Evolutionary conservation across 192 early-diverging fungal genomes (phyloP).

Genomic region (Glomus cerebriforme): DNA sequence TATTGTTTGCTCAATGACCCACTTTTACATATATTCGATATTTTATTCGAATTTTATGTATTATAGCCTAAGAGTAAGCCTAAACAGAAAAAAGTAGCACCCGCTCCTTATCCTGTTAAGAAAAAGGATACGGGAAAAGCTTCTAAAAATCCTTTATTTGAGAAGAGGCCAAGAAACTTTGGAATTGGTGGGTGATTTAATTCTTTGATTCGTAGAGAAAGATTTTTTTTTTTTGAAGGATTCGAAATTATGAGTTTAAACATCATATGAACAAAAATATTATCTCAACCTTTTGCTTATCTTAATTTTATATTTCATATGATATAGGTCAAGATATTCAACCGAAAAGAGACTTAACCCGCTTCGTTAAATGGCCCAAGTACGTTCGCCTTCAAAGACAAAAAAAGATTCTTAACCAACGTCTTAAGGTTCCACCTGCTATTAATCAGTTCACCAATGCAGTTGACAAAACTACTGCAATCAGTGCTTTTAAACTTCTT

Average conservation of each 20-base stretch:
- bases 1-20: conserved; percentile 16
- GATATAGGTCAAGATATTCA: conserved; percentile 87
- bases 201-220: conserved; percentile 23
- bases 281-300: not conserved
- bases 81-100: conserved; percentile 89
- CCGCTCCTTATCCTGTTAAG: conserved; percentile 80
- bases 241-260: not conserved
- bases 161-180: conserved; percentile 93
- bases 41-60: not conserved
- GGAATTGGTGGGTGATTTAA: conserved; percentile 72
- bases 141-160: conserved; percentile 85
- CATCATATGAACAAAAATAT: not conserved
- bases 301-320: not conserved
- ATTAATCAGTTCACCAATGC: conserved; percentile 99
- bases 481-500: conserved; percentile 96
- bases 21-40: not conserved
- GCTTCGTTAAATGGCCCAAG: conserved; percentile 99
- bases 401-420: conserved; percentile 94
- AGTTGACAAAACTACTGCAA: conserved; percentile 98
- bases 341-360: conserved; percentile 91
- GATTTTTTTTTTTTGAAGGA: not conserved
- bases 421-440: conserved; percentile 99
- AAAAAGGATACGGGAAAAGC: conserved; percentile 72
- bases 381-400: conserved; percentile 99
- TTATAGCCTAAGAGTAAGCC: conserved; percentile 19